phyloP scores from a whole-genome alignment of 495 filamentous ascomycete species.

The Penicillium maclennaniae region DNA sequence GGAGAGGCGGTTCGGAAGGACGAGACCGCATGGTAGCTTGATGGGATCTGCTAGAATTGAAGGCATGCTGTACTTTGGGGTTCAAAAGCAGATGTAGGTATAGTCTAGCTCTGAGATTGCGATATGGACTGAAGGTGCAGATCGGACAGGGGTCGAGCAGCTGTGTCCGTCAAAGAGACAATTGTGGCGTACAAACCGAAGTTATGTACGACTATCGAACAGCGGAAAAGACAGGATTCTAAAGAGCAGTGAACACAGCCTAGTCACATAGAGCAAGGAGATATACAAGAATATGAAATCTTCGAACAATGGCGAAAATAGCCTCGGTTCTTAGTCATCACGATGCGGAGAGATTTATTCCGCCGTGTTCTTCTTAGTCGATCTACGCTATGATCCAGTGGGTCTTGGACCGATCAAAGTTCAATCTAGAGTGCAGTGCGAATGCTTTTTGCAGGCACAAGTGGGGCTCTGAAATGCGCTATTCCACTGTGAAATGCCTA shows the following conservation, averaged over 20 bases:
- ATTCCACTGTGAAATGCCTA: not conserved
- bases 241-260: not conserved
- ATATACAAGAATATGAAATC: not conserved
- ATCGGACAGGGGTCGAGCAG: not conserved
- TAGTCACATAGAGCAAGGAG: not conserved
- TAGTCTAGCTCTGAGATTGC: not conserved
- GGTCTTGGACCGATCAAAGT: not conserved
- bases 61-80: conserved; percentile 17
- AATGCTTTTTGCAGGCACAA: not conserved
- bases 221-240: not conserved
- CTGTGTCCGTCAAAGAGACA: not conserved
- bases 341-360: conserved; percentile 23
- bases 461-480: not conserved
- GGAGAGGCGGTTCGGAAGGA: conserved; percentile 48
- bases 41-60: conserved; percentile 39
- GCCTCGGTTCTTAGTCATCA: conserved; percentile 12
- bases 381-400: not conserved
- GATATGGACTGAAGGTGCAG: not conserved
- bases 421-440: not conserved
- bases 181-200: not conserved
- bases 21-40: conserved; percentile 48
- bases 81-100: not conserved
- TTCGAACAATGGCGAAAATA: not conserved
- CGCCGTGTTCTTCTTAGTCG: conserved; percentile 7
- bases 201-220: not conserved